Conservation (phyloP, 345 rosid species). For the Lenwebbia sp. region DNA sequence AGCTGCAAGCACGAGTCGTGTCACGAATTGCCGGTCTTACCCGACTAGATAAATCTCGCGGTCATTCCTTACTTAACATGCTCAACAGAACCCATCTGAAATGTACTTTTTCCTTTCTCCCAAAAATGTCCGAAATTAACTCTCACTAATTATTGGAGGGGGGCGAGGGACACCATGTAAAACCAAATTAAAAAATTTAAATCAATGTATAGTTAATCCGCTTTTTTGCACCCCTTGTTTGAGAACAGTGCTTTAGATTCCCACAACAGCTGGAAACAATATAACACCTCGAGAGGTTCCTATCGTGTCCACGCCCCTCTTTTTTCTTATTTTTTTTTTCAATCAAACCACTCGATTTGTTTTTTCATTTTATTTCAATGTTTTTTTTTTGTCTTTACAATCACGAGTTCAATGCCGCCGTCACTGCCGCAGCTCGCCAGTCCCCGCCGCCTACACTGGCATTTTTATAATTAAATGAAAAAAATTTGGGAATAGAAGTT, state of each 20-base stretch:
- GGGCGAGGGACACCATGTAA: background rate
- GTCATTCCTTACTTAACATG: background rate
- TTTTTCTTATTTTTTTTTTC: too few species aligned
- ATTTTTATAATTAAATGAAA: too few species aligned
- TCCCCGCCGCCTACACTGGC: too few species aligned
- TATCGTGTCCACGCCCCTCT: background rate
- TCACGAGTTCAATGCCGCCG: too few species aligned
- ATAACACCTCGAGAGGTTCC: constrained; percentile 3
- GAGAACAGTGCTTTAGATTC: background rate
- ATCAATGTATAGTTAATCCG: background rate
- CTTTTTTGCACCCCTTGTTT: background rate
- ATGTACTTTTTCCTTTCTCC: background rate
- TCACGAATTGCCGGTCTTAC: fast-evolving
- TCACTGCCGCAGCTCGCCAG: too few species aligned
- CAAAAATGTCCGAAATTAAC: background rate
- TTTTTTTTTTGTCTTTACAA: too few species aligned
- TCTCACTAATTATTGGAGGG: background rate
- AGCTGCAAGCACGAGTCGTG: fast-evolving
- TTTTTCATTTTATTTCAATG: too few species aligned
- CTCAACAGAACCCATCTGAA: background rate
- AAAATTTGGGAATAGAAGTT: too few species aligned
- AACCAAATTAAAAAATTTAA: background rate
- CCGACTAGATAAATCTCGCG: fast-evolving
- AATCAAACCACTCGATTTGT: too few species aligned
- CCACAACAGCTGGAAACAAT: background rate